Evolutionary conservation across 257 asterid genomes (phyloP).

Genomic region (Asclepias syriaca): DNA sequence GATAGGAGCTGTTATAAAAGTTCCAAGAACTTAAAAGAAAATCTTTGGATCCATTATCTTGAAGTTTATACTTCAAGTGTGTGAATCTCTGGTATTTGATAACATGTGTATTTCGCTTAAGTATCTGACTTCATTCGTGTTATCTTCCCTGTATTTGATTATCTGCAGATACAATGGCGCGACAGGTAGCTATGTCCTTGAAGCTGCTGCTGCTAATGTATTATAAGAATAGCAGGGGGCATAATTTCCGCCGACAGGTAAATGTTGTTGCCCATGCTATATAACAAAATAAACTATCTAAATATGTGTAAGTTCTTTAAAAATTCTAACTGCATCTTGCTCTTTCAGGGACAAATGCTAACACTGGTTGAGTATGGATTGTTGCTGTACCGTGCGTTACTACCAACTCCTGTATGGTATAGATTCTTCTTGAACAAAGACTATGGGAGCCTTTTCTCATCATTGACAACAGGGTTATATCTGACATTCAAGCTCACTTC

Average conservation of each 20-base stretch:
- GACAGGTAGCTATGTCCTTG: slow-evolving; percentile 78
- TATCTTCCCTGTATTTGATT: slow-evolving; percentile 10
- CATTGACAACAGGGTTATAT: slow-evolving; percentile 79
- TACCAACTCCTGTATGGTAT: slow-evolving; percentile 94
- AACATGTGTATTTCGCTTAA: background rate
- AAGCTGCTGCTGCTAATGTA: slow-evolving; percentile 67
- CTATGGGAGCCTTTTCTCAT: slow-evolving; percentile 85
- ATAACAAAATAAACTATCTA: slow-evolving; percentile 4
- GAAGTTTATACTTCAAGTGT: no score
- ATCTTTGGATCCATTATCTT: no score
- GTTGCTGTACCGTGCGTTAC: slow-evolving; percentile 83
- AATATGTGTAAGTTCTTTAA: background rate
- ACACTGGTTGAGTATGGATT: slow-evolving; percentile 79
- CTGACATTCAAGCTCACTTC: slow-evolving; percentile 86
- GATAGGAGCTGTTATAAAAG: no score
- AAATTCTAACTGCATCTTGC: slow-evolving; percentile 19
- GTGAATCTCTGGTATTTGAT: no score
- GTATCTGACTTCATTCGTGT: background rate
- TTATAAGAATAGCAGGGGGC: slow-evolving; percentile 76
- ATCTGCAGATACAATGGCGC: slow-evolving; percentile 70
- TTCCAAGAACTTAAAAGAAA: no score
- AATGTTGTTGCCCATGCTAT: slow-evolving; percentile 2
- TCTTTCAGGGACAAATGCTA: slow-evolving; percentile 77
- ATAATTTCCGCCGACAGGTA: slow-evolving; percentile 90
- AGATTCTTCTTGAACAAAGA: slow-evolving; percentile 89